Evolutionary conservation across 257 asterid species (phyloP).

Genomic region (Nicotiana tabacum): DNA sequence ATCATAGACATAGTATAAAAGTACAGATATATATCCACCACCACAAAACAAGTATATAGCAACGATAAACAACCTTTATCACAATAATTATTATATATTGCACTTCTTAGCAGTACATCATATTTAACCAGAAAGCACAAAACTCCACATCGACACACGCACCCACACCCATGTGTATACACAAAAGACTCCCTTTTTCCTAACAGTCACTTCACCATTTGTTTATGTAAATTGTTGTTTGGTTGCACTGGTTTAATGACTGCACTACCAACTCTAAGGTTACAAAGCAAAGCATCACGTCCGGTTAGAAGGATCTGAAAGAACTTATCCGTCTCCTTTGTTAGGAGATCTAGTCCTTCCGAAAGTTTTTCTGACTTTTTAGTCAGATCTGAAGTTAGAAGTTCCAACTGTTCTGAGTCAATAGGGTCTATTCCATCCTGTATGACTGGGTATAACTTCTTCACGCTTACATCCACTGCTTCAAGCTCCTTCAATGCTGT

Average conservation of each 20-base stretch:
- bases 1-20: slow-evolving; percentile 17
- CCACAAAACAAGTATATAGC: slow-evolving; percentile 12
- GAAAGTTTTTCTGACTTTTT: slow-evolving; percentile 40
- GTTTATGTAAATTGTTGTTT: slow-evolving; percentile 33
- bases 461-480: slow-evolving; percentile 52
- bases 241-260: slow-evolving; percentile 12
- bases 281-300: slow-evolving; percentile 67
- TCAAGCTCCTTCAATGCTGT: slow-evolving; percentile 64
- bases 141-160: slow-evolving; percentile 17
- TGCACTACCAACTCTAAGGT: slow-evolving; percentile 58
- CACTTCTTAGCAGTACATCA: slow-evolving; percentile 11
- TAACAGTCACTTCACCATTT: slow-evolving; percentile 35
- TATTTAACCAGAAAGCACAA: slow-evolving; percentile 17
- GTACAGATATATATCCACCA: slow-evolving; percentile 19
- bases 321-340: slow-evolving; percentile 63
- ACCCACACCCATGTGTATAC: slow-evolving; percentile 11
- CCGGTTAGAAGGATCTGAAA: slow-evolving; percentile 69
- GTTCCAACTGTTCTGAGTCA: slow-evolving; percentile 32
- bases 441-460: slow-evolving; percentile 50
- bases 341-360: slow-evolving; percentile 57
- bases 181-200: slow-evolving; percentile 17
- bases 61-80: neutral
- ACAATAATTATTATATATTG: slow-evolving; percentile 17
- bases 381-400: slow-evolving; percentile 35
- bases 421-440: slow-evolving; percentile 40